Base-by-base conservation (phyloP, 1,284 basidiomycete species). In the Coniferiporia sulphurascens region DNA sequence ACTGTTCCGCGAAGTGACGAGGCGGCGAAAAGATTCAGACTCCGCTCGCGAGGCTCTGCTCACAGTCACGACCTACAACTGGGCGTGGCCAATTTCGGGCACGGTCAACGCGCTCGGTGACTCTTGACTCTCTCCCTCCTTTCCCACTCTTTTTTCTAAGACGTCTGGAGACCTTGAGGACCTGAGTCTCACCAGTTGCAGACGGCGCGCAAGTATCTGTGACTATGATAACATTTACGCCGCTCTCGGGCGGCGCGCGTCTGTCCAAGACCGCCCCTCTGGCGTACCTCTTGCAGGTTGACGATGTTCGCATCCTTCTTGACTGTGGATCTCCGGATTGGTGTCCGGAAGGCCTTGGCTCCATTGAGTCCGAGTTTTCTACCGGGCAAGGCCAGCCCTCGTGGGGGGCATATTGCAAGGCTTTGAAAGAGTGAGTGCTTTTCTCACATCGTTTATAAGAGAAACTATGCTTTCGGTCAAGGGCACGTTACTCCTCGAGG, bases 241-340 rank as follows among this genome's bases (percentile, higher is more conserved):
- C 93, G 1, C 77, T 95, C 45, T 89, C 91, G 32, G 91, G 93
- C 38, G 86, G 91, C 52, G 90, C 91, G 45, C 80, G 82, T 55
- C 85, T 87, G 1, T 78, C 84, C 1, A 77, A 78, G 55, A 83
- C 85, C 5, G 78, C 78, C 9, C 89, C 90, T 1, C 76, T 93
- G 38, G 82, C 85, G 17, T 98, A 98, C 73, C 78, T 98, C 45
- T 82, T 99, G 21, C 90, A 98, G 71, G 86, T 99, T 60, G 97
- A 99, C 78, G 93, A 96, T 73, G 89, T 97, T 27, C 83, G 87
- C 56, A 93, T 99, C 67, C 82, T 99, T 36, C 81, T 99, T 59
- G 97, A 99, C 76, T 94, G 96, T 72, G 96, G 96, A 9, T 88
- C 85, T n/a, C 83, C 87, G 57, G 93, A 89, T 76, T 97, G 82